Evolutionary conservation across 768 basidiomycete species (phyloP).

Genomic region (Gloeopeniophorella convolvens): DNA sequence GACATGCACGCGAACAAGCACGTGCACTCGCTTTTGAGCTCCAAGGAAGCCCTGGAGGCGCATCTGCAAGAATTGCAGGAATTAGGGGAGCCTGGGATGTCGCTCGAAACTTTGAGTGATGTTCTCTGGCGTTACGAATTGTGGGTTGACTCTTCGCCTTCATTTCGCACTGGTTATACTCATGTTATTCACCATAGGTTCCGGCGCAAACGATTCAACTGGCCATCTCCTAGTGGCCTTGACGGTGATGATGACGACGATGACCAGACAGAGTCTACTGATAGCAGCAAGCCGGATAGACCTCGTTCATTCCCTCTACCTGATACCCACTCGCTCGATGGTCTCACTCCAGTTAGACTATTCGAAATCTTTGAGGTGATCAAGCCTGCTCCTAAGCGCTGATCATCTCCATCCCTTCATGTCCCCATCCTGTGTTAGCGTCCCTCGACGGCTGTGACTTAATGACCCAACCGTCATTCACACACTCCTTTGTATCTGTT

Average conservation of each 20-base stretch:
- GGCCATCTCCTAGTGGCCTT: conserved; percentile 47
- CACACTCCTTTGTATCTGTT: background rate
- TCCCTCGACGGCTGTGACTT: too few species aligned
- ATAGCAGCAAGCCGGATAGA: background rate
- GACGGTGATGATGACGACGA: conserved; percentile 4
- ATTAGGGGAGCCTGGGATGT: conserved; percentile 22
- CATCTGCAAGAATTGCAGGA: conserved; percentile 35
- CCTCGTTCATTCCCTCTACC: background rate
- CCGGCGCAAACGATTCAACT: conserved; percentile 60
- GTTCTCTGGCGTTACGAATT: conserved; percentile 52
- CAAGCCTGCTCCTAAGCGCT: conserved; percentile 2
- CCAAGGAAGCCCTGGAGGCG: conserved; percentile 49
- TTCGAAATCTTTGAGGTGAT: conserved; percentile 18
- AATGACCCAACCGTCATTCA: too few species aligned
- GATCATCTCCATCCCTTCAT: too few species aligned
- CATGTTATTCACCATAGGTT: conserved; percentile 38
- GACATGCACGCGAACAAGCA: conserved; percentile 74
- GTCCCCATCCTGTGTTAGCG: too few species aligned
- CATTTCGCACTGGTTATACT: conserved; percentile 8
- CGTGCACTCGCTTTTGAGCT: conserved; percentile 57
- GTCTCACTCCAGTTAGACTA: conserved; percentile 14
- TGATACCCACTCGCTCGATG: conserved; percentile 10
- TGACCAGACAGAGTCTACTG: background rate
- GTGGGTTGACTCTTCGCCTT: conserved; percentile 32
- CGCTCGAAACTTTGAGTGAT: conserved; percentile 32